Evolutionary conservation across 2,329 filamentous ascomycete genomes (phyloP), one percentile per base, ranked within the genome.

Genomic region (Didymella keratinophila): DNA sequence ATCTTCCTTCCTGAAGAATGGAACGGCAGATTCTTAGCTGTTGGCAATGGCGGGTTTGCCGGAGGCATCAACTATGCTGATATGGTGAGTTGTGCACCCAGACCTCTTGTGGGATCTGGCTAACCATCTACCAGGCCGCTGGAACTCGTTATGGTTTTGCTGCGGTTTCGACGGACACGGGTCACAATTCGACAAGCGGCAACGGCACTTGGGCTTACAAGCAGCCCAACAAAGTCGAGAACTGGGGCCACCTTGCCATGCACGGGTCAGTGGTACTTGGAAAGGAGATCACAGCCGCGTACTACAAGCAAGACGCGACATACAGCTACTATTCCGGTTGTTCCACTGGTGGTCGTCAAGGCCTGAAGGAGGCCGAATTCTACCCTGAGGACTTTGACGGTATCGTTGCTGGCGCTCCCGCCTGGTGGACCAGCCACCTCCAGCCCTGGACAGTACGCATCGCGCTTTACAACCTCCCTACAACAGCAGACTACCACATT

Each of bases 371-470:
- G 7, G 80, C 83, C 0, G 80, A 87, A 62, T 67, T 74, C 14
- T 86, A 81, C 59, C 84, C 86, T 0, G 75, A 81, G 0, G 84
- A 87, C 59, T 87, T 87, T 55, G 84, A 87, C 62, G 85, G 85
- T 20, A 78, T 84, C 10, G 67, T 87, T n/a, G 81, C 84, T 14
- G 83, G 83, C 9, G 83, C 79, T 4, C 76, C 80, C 10, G 78
- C 83, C 0, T 85, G 82, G 82, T 84, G 81, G 76, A 83, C 71
- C 18, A 62, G 72, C 39, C 80, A 83, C 64, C 63, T 86, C 30
- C 77, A 80, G 61, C 71, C 77, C 1, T 80, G 79, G 70, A 79
- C 78, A 16, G 74, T 80, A 23, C 78, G 79, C 64, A 69, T 82
- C 3, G 82, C 78, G 14, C 75, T 76, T 8, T 82, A 78, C 67